Evolutionary conservation across 768 basidiomycete species (phyloP).

Genomic region (Astraeus odoratus): DNA sequence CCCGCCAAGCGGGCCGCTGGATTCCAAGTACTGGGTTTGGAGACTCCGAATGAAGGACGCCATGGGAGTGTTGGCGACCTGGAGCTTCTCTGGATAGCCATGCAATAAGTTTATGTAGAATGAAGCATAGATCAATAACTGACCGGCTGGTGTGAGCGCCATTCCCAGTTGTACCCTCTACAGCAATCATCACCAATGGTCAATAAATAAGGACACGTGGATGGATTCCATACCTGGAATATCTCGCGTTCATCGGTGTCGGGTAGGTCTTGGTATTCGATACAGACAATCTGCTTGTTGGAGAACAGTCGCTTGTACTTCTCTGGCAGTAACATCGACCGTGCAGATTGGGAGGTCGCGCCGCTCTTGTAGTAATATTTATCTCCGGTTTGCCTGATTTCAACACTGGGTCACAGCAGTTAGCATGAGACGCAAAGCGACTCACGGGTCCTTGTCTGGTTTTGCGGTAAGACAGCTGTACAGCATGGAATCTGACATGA

Average conservation of each 20-base stretch:
- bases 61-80: constrained; percentile 54
- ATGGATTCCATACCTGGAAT: constrained; percentile 49
- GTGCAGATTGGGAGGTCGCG: constrained; percentile 2
- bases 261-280: constrained; percentile 62
- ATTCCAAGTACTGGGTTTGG: constrained; percentile 37
- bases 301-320: constrained; percentile 53
- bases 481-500: not conserved
- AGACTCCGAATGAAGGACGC: constrained; percentile 54
- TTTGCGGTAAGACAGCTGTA: not conserved
- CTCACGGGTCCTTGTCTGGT: constrained; percentile 43
- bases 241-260: constrained; percentile 59
- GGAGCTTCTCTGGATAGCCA: constrained; percentile 49
- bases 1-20: constrained; percentile 29
- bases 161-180: constrained; percentile 76
- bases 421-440: not conserved
- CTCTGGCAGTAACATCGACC: constrained; percentile 39
- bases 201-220: not conserved
- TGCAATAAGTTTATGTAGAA: not conserved
- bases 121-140: constrained; percentile 4
- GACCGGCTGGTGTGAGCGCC: constrained; percentile 66
- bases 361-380: constrained; percentile 46
- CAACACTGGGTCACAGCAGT: not conserved
- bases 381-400: constrained; percentile 22
- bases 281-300: constrained; percentile 73
- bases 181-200: not conserved